Conservation (phyloP, 2,329 filamentous ascomycete species). For the Claviceps sp. region DNA sequence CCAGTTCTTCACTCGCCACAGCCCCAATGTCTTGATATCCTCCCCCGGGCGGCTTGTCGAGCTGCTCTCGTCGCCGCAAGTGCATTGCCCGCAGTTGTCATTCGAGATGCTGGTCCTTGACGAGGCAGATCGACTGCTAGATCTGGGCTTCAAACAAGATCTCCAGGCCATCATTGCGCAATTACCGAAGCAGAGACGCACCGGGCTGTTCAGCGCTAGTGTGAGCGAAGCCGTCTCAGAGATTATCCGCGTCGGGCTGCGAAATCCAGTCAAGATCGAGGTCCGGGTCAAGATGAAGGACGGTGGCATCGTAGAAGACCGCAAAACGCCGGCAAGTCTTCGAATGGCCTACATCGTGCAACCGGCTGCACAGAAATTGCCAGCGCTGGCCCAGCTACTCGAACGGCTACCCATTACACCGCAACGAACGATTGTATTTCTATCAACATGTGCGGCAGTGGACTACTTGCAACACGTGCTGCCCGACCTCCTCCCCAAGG, state of each 20-base stretch:
- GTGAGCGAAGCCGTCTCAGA: slow-evolving; percentile 93
- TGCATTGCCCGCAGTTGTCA: slow-evolving; percentile 74
- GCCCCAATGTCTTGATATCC: slow-evolving; percentile 78
- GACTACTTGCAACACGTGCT: slow-evolving; percentile 85
- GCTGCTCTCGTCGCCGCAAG: slow-evolving; percentile 71
- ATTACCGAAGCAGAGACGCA: slow-evolving; percentile 84
- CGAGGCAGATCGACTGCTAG: slow-evolving; percentile 83
- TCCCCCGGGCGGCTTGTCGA: slow-evolving; percentile 86
- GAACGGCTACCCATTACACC: slow-evolving; percentile 57
- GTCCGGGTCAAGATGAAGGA: slow-evolving; percentile 73
- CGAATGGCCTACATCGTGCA: slow-evolving; percentile 75
- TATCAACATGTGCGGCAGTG: slow-evolving; percentile 87
- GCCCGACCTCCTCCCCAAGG: slow-evolving; percentile 53
- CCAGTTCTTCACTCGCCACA: slow-evolving; percentile 67
- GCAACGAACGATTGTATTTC: slow-evolving; percentile 77
- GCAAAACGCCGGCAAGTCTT: slow-evolving; percentile 81
- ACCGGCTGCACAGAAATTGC: slow-evolving; percentile 68
- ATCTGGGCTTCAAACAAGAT: slow-evolving; percentile 88
- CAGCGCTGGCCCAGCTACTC: slow-evolving; percentile 58
- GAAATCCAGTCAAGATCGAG: slow-evolving; percentile 89
- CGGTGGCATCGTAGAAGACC: slow-evolving; percentile 59
- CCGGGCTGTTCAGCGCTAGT: slow-evolving; percentile 86
- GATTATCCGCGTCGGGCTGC: slow-evolving; percentile 78
- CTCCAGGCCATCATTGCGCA: slow-evolving; percentile 72
- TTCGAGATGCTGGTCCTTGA: slow-evolving; percentile 91